Evolutionary conservation across 345 rosid genomes (phyloP), one percentile per base, ranked within the genome.

Genomic region (Cardamine chenopodiifolia): DNA sequence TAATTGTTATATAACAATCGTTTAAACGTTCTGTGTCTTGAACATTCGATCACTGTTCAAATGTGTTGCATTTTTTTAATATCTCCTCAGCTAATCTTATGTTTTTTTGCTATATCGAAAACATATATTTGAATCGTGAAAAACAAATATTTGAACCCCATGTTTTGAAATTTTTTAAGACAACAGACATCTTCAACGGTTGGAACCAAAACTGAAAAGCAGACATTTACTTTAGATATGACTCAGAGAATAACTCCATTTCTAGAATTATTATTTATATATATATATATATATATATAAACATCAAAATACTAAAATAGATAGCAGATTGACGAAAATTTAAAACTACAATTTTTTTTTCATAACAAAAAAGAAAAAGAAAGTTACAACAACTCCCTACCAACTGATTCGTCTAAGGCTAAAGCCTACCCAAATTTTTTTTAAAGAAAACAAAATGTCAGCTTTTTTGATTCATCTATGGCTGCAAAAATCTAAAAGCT

Each of bases 401-500:
- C 73, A 71, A 74, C 68, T 77, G 76, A 74, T 72, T 74, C 71
- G 35, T 70, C 80, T 63, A 76, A 70, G 60, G 66, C 75, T 70
- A 76, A 55, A 11, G 6, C 58, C 71, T 73, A 74, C 77, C 75
- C 71, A 49, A 34, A 2, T 70, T 48, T 60, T 45, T 72, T 55
- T 52, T 15, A 55, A 68, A 58, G 14, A 4, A 14, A 31, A 49
- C 28, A 32, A 54, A 75, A 53, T 67, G 72, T 73, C 62, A 55
- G 35, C 68, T 62, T 71, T 40, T 63, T 8, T 37, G 44, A 31
- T 74, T 78, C 60, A 40, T 14, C 89, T 90, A 73, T 81, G 89
- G 73, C 83, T 84, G 85, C 92, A 90, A 80, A 90, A 72, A 84
- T 91, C 94, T 83, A 88, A 75, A 73, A 89, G 90, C 77, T 82